These are phyloP conservation scores for Carallia pectinifolia DNA, from an alignment of 345 rosid species.

Conservation along the genomic window DNA sequence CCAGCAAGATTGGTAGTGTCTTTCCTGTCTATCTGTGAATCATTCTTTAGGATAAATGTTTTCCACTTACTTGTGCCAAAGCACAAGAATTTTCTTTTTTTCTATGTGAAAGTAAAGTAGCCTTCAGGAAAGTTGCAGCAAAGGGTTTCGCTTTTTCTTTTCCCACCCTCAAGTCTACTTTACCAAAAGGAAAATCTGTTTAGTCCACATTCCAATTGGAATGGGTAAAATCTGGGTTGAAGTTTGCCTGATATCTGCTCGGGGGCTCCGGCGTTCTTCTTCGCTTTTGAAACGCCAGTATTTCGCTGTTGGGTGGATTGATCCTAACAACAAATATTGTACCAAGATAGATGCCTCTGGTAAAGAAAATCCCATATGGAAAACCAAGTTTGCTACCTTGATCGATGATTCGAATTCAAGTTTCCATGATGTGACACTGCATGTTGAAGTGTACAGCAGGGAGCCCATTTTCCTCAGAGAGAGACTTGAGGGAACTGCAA, in stretches of 20 bases:
- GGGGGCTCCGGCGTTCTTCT: conserved; percentile 63
- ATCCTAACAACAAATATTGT: conserved; percentile 81
- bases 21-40: conserved; percentile 31
- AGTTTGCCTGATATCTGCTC: conserved; percentile 69
- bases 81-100: conserved; percentile 2
- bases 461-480: conserved; percentile 85
- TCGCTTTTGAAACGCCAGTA: conserved; percentile 86
- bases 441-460: conserved; percentile 76
- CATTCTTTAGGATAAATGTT: conserved; percentile 18
- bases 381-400: conserved; percentile 62
- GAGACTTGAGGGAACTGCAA: conserved; percentile 70
- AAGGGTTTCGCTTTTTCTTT: conserved; percentile 6
- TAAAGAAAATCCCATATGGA: conserved; percentile 72
- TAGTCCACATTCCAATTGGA: conserved; percentile 9
- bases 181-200: conserved; percentile 9
- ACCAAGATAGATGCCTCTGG: conserved; percentile 72
- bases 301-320: conserved; percentile 91
- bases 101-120: conserved; percentile 27
- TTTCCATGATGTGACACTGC: conserved; percentile 44
- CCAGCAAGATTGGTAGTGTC: neutral
- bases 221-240: conserved; percentile 78
- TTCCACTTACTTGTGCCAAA: conserved; percentile 8
- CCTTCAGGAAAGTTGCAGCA: conserved; percentile 11
- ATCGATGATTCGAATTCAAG: conserved; percentile 50
- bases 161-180: conserved; percentile 4